Percentiles rank a stretch among this genome's conserved stretches.
Evolutionary conservation across 2,329 filamentous ascomycete species (phyloP).

Genomic region (Pseudophaeomoniella oleicola): DNA sequence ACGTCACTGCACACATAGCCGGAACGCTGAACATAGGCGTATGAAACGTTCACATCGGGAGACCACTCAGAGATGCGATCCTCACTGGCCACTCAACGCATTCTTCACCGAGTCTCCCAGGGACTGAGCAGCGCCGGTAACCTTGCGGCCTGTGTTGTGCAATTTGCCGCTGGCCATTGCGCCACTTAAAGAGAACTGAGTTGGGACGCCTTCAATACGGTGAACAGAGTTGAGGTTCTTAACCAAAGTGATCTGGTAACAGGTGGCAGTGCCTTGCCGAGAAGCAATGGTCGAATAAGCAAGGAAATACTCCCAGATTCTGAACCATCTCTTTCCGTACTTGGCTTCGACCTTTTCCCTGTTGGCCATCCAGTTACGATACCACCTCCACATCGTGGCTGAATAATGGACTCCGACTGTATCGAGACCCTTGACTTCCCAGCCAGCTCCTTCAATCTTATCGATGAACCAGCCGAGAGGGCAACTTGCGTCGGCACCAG

Average conservation of each 20-base stretch:
- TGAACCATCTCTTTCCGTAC: conserved; percentile 91
- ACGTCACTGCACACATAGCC: too few species aligned
- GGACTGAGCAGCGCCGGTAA: conserved; percentile 3
- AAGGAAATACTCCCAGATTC: conserved; percentile 89
- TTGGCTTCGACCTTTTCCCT: conserved; percentile 83
- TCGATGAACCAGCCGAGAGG: conserved; percentile 79
- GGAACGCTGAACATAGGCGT: too few species aligned
- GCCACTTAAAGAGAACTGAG: conserved; percentile 54
- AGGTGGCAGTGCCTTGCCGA: conserved; percentile 69
- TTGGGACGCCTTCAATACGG: conserved; percentile 58
- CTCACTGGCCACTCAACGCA: conserved; percentile 3
- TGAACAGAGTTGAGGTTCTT: conserved; percentile 86
- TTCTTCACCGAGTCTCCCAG: conserved; percentile 8
- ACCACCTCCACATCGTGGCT: conserved; percentile 94
- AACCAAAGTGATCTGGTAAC: conserved; percentile 73
- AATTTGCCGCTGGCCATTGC: conserved; percentile 41
- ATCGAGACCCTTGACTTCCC: conserved; percentile 83
- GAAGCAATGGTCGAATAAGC: conserved; percentile 73
- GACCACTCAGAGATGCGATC: too few species aligned
- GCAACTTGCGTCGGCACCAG: conserved; percentile 87
- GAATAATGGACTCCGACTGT: conserved; percentile 96
- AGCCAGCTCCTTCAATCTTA: conserved; percentile 71
- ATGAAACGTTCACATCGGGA: too few species aligned
- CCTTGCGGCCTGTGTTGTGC: conserved; percentile 8
- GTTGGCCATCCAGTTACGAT: conserved; percentile 96